Base-by-base conservation (phyloP, 169 alveolate genomes). In the Eimeria brunetti region DNA sequence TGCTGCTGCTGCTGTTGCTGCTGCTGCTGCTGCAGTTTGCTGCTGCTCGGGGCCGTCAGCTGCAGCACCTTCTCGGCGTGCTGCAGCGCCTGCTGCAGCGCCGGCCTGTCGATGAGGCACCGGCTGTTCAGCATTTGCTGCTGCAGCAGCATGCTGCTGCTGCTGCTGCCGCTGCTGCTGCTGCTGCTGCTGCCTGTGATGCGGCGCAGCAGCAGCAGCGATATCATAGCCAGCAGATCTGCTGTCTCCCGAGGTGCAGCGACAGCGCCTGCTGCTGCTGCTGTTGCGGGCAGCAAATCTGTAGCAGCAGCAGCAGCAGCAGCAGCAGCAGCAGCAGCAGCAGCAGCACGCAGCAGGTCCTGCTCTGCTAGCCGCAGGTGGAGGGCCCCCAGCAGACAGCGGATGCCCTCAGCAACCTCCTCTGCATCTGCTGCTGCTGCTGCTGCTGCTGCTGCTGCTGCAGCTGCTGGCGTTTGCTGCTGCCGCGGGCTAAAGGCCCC, bases 41-140 rank as follows among this genome's bases (percentile, higher is more conserved):
- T 33, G 75, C 78, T 38, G 4, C n/a, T 36, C 7, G 78, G 6
- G 22, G 91, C 51, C 22, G 62, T 30, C 18, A 84, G 91, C 75
- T 84, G 80, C 80, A 84, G 38, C 36, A 80, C 91, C 91, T 56
- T 84, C 27, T 58, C 36, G 4, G 58, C 38, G 60, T 84, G 91
- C 91, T 84, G 91, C 91, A 56, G 91, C 76, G 91, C 91, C n/a
- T 58, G 91, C 91, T 84, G 91, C 91, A 84, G 80, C 71, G 38
- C 6, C 41, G 12, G 41, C 78, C 38, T 84, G 44, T 84, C 91
- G 46, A 53, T 60, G 36, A 58, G 80, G 80, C 76, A 58, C 20
- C 58, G 30, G 78, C 56, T 14, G 64, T 49, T 60, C 9, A 33
- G n/a, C 38, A 56, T 3, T 33, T 30, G 20, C 44, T 84, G 91